These are phyloP conservation scores for Aphanoascus verrucosus DNA, from an alignment of 2,329 filamentous ascomycete genomes.

Conservation along the genomic window DNA sequence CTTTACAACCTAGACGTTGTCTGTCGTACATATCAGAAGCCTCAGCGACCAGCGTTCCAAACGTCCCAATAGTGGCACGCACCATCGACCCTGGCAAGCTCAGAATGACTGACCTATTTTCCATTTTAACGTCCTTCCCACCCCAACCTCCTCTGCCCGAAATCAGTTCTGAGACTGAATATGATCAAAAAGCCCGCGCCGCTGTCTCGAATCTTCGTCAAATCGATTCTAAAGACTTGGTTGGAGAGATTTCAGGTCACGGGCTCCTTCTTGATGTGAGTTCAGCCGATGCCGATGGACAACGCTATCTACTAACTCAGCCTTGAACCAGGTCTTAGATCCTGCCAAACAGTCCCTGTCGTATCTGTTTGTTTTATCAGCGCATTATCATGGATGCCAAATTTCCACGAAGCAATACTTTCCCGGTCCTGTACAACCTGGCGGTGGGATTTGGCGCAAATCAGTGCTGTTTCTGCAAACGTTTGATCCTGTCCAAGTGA, in stretches of 20 bases:
- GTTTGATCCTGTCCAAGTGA: conserved; percentile 40
- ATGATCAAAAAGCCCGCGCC: conserved; percentile 36
- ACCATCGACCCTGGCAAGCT: too few species aligned
- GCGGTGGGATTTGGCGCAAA: conserved; percentile 41
- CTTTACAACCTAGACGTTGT: too few species aligned
- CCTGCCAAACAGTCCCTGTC: conserved; percentile 49
- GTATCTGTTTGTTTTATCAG: conserved; percentile 46
- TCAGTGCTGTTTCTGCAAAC: conserved; percentile 43
- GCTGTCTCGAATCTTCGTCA: conserved; percentile 31
- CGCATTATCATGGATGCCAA: conserved; percentile 35
- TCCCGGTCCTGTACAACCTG: conserved; percentile 34
- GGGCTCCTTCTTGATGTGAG: conserved; percentile 30
- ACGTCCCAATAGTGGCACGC: too few species aligned
- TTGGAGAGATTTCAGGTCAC: conserved; percentile 24
- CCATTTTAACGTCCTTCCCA: conserved; percentile 32
- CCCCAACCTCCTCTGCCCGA: conserved; percentile 25
- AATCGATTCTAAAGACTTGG: conserved; percentile 25
- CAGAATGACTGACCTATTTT: conserved; percentile 23
- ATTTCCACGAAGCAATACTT: conserved; percentile 27
- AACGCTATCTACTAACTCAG: neutral
- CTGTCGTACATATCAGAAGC: too few species aligned
- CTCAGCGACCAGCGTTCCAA: too few species aligned
- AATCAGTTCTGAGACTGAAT: conserved; percentile 27
- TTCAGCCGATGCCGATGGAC: neutral
- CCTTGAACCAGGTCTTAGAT: conserved; percentile 31